Percentiles rank a stretch among this genome's conserved stretches.
phyloP scores from a whole-genome alignment of 2,329 filamentous ascomycete genomes.

The Ascochyta pisi region DNA sequence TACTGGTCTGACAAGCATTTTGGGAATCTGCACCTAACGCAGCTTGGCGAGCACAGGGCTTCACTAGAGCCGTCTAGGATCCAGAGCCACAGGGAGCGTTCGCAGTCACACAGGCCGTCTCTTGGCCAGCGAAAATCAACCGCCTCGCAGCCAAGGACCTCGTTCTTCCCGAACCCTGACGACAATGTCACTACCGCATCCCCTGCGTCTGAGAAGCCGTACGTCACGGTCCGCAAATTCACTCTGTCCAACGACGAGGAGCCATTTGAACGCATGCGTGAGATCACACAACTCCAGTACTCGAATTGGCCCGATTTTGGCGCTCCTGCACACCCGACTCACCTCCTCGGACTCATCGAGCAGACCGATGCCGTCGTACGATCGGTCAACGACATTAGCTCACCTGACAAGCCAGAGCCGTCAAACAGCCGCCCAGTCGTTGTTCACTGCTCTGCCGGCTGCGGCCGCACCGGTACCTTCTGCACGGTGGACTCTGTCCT shows the following conservation, averaged over 20 bases:
- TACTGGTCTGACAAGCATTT: constrained; percentile 88
- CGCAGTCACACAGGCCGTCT: constrained; percentile 34
- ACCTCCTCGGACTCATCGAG: constrained; percentile 88
- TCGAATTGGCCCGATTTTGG: constrained; percentile 98
- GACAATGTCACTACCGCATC: constrained; percentile 31
- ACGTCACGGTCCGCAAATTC: constrained; percentile 86
- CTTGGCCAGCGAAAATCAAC: constrained; percentile 47
- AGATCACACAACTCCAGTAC: constrained; percentile 95
- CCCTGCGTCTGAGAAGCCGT: constrained; percentile 66
- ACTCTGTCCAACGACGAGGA: constrained; percentile 76
- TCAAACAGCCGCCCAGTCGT: constrained; percentile 72
- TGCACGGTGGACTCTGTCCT: constrained; percentile 96
- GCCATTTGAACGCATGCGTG: constrained; percentile 85
- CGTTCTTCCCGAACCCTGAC: constrained; percentile 22
- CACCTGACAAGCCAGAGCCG: constrained; percentile 64
- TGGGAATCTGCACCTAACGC: constrained; percentile 76
- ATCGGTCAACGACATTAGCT: constrained; percentile 52
- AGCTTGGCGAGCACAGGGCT: constrained; percentile 81
- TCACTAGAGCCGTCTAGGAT: constrained; percentile 72
- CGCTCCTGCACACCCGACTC: constrained; percentile 84
- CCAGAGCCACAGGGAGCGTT: constrained; percentile 48
- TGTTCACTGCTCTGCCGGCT: constrained; percentile 95
- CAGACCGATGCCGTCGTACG: constrained; percentile 77
- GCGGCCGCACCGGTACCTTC: constrained; percentile 93
- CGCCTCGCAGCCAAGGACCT: constrained; percentile 30